Percentiles rank a stretch among this genome's conserved stretches.
phyloP scores from a whole-genome alignment of 768 basidiomycete genomes.

The Tephrocybe sp. region DNA sequence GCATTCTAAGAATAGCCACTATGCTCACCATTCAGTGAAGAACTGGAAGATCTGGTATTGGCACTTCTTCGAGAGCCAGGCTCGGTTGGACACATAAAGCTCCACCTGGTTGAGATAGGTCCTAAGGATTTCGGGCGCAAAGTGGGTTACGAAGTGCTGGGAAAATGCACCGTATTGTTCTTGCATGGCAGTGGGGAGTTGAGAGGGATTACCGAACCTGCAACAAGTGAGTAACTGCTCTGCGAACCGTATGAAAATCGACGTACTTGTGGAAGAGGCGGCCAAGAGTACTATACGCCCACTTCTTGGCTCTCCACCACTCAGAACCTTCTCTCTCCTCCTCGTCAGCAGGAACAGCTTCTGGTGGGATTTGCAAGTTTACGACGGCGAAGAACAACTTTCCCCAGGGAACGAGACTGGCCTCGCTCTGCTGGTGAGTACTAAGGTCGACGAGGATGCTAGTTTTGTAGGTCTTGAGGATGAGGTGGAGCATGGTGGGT shows the following conservation, averaged over 20 bases:
- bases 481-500: slow-evolving; percentile 80
- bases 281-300: slow-evolving; percentile 83
- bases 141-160: slow-evolving; percentile 69
- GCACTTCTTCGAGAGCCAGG: slow-evolving; percentile 81
- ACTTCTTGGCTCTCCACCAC: slow-evolving; percentile 94
- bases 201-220: slow-evolving; percentile 85
- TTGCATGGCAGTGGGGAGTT: slow-evolving; percentile 72
- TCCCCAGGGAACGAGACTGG: slow-evolving; percentile 86
- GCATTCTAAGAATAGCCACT: neutral
- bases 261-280: slow-evolving; percentile 71
- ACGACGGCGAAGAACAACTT: slow-evolving; percentile 77
- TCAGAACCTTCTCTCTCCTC: slow-evolving; percentile 76
- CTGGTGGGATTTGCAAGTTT: slow-evolving; percentile 64
- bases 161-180: slow-evolving; percentile 70
- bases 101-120: slow-evolving; percentile 73
- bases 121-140: slow-evolving; percentile 86
- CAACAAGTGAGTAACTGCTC: neutral
- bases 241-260: neutral
- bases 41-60: slow-evolving; percentile 83
- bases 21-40: slow-evolving; percentile 79
- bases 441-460: slow-evolving; percentile 76
- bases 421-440: slow-evolving; percentile 67
- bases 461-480: slow-evolving; percentile 84
- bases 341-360: slow-evolving; percentile 64
- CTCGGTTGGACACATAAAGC: slow-evolving; percentile 67